phyloP scores from a whole-genome alignment of 116 monocot genomes.

The Phalaenopsis hybrid region DNA sequence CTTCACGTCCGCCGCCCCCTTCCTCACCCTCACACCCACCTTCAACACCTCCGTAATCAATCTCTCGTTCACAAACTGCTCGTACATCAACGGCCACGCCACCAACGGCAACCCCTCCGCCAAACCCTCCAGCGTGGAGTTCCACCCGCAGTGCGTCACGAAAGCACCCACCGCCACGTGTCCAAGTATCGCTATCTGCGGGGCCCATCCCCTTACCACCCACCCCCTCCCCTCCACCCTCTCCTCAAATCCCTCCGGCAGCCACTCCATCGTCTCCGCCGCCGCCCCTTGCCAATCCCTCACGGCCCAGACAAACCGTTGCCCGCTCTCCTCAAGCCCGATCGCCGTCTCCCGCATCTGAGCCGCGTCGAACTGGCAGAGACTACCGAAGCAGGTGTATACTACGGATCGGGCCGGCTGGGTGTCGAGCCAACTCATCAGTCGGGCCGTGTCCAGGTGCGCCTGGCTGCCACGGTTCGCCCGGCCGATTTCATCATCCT shows the following conservation, averaged over 20 bases:
- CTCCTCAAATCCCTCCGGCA: conserved; percentile 13
- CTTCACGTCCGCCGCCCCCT: neutral
- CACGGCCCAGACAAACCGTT: conserved; percentile 21
- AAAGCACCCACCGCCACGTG: conserved; percentile 31
- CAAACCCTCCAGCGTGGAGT: conserved; percentile 28
- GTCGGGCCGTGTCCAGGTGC: neutral
- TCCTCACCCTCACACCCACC: conserved; percentile 9
- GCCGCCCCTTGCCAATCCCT: neutral
- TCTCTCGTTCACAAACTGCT: conserved; percentile 16
- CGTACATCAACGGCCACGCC: conserved; percentile 11
- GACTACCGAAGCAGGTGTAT: conserved; percentile 20
- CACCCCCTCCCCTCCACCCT: conserved; percentile 7
- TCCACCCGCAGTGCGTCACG: conserved; percentile 59
- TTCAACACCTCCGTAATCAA: conserved; percentile 7
- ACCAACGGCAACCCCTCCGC: conserved; percentile 8
- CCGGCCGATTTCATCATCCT: neutral
- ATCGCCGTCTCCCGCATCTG: conserved; percentile 15
- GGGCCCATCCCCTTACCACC: conserved; percentile 6
- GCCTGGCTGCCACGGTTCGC: neutral
- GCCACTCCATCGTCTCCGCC: neutral
- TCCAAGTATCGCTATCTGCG: conserved; percentile 4
- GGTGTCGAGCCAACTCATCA: conserved; percentile 13
- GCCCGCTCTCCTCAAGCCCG: conserved; percentile 1
- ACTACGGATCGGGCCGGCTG: conserved; percentile 8
- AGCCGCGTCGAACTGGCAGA: neutral